phyloP scores from a whole-genome alignment of 1,139 yeast genomes.

The Debaryomycetaceae sp. region DNA sequence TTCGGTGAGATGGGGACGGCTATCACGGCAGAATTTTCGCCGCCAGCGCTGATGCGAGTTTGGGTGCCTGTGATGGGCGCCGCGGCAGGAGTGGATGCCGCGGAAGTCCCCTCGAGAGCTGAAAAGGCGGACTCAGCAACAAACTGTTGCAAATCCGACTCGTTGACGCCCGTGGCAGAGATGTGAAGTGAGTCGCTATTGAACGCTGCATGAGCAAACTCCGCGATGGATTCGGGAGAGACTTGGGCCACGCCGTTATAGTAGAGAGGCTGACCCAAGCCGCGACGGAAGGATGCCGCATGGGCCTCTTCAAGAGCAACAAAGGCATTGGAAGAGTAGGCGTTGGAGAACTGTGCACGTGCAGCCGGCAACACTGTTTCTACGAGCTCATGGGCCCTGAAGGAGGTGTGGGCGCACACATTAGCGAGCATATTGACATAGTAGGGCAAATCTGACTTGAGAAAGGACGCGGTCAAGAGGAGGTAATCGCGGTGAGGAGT shows the following conservation, averaged over 20 bases:
- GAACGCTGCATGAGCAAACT: constrained; percentile 49
- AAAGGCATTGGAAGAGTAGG: constrained; percentile 41
- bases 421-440: constrained; percentile 81
- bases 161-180: constrained; percentile 64
- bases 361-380: constrained; percentile 83
- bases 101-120: constrained; percentile 49
- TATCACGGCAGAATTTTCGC: constrained; percentile 63
- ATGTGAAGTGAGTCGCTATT: constrained; percentile 50
- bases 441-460: constrained; percentile 84
- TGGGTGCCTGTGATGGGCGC: constrained; percentile 54
- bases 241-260: constrained; percentile 55
- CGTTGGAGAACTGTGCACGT: constrained; percentile 40
- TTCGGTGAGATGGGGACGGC: constrained; percentile 67
- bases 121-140: constrained; percentile 58
- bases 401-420: constrained; percentile 61
- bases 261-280: constrained; percentile 77
- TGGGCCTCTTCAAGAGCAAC: constrained; percentile 73
- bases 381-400: constrained; percentile 69
- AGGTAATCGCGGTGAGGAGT: constrained; percentile 75
- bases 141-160: constrained; percentile 58
- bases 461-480: constrained; percentile 68
- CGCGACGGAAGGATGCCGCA: constrained; percentile 74
- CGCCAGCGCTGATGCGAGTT: constrained; percentile 60
- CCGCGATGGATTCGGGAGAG: constrained; percentile 54
- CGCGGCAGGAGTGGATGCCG: constrained; percentile 30